Evolutionary conservation across 345 rosid species (phyloP).

Genomic region (Eutrema heterophyllum): DNA sequence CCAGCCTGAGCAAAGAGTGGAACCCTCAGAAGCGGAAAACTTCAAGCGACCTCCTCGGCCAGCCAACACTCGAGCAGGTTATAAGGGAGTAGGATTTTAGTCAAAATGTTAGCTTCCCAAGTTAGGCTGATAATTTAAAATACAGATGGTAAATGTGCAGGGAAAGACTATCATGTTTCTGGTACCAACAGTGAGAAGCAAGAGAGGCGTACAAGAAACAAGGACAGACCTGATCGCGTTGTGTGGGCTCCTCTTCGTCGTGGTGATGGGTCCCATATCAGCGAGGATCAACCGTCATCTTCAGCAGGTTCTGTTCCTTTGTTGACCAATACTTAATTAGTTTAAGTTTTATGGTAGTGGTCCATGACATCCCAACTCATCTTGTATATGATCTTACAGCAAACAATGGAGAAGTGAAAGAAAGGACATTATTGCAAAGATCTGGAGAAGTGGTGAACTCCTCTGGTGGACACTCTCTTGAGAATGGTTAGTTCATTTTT

Average conservation of each 20-base stretch:
- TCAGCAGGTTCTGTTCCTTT: conserved; percentile 38
- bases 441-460: conserved; percentile 17
- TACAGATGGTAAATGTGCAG: conserved; percentile 40
- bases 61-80: conserved; percentile 33
- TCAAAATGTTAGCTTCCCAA: neutral
- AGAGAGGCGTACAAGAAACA: conserved; percentile 49
- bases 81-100: conserved; percentile 23
- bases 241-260: conserved; percentile 69
- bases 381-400: conserved; percentile 19
- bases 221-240: conserved; percentile 68
- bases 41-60: conserved; percentile 35
- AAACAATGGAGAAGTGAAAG: conserved; percentile 38
- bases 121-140: conserved; percentile 8
- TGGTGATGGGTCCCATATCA: conserved; percentile 44
- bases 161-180: conserved; percentile 40
- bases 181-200: conserved; percentile 43
- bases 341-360: neutral
- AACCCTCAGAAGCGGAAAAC: conserved; percentile 31
- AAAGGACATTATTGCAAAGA: conserved; percentile 22
- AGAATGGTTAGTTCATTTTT: conserved; percentile 37
- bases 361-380: conserved; percentile 4
- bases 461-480: conserved; percentile 30
- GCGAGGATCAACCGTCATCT: conserved; percentile 37
- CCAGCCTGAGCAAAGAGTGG: conserved; percentile 40
- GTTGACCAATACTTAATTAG: neutral